A percentile compares a stretch with the other conserved stretches of the same genome.
Evolutionary conservation across 371 early-diverging fungal species (phyloP).

Genomic region (Funneliformis caledonium): DNA sequence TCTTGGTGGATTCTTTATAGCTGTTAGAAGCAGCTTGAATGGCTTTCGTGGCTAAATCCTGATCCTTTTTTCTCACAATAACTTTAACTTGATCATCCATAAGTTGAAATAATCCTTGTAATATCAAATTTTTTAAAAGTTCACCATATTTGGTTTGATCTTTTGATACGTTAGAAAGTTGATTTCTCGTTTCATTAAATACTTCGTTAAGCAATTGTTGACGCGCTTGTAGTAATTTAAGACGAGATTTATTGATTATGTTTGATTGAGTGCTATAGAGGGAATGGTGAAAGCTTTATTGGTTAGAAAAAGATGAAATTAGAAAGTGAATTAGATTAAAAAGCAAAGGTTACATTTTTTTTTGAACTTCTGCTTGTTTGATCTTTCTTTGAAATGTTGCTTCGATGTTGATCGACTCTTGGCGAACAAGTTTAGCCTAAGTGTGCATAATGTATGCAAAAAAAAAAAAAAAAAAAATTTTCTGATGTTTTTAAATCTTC

Average conservation of each 20-base stretch:
- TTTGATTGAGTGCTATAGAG: conserved; percentile 86
- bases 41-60: conserved; percentile 63
- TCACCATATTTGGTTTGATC: conserved; percentile 59
- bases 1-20: conserved; percentile 66
- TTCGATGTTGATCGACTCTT: conserved; percentile 89
- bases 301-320: not conserved
- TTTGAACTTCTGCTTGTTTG: conserved; percentile 91
- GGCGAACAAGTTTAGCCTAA: conserved; percentile 89
- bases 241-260: conserved; percentile 92
- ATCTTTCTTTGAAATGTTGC: conserved; percentile 87
- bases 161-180: conserved; percentile 60
- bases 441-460: not conserved
- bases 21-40: conserved; percentile 59
- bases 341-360: conserved; percentile 71
- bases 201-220: conserved; percentile 84
- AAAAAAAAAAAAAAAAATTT: too few relatives aligned
- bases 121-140: conserved; percentile 71
- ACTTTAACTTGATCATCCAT: conserved; percentile 80
- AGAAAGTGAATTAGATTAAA: not conserved
- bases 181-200: conserved; percentile 64
- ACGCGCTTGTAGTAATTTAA: conserved; percentile 86
- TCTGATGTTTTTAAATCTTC: too few relatives aligned
- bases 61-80: conserved; percentile 76
- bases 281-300: not conserved
- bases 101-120: conserved; percentile 83